Percentiles rank a stretch among this genome's conserved stretches.
These are phyloP conservation scores for Amaranthus tricolor DNA, from an alignment of 179 eudicot species.

Conservation along the genomic window DNA sequence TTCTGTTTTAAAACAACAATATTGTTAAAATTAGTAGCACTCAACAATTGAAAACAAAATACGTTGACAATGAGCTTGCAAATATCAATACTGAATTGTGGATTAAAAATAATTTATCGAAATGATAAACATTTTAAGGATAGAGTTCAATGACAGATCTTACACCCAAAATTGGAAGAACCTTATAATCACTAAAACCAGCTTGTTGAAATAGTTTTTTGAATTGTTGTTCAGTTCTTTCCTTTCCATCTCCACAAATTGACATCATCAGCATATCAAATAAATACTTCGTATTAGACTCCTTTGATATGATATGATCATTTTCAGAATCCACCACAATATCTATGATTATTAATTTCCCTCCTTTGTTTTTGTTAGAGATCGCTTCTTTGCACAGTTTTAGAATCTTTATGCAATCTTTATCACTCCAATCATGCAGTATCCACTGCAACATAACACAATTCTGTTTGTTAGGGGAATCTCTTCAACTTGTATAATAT, in stretches of 20 bases:
- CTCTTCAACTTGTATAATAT: too few species aligned
- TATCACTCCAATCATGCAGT: background rate
- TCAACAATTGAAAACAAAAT: too few species aligned
- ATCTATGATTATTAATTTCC: background rate
- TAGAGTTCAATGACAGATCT: slow-evolving; percentile 35
- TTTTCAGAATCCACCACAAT: background rate
- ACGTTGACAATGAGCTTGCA: too few species aligned
- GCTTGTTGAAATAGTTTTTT: slow-evolving; percentile 26
- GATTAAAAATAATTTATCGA: too few species aligned
- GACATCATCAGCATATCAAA: slow-evolving; percentile 33
- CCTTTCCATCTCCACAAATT: slow-evolving; percentile 15
- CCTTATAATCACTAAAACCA: slow-evolving; percentile 26
- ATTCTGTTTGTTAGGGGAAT: too few species aligned
- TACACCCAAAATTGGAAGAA: slow-evolving; percentile 22
- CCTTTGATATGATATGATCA: background rate
- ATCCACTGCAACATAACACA: background rate
- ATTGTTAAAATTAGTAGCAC: too few species aligned
- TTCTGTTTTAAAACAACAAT: too few species aligned
- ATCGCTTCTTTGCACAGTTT: background rate
- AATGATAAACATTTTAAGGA: slow-evolving; percentile 1
- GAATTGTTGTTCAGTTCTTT: slow-evolving; percentile 36
- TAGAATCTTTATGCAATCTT: background rate
- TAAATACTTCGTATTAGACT: background rate
- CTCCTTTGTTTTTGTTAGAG: background rate
- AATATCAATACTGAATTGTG: too few species aligned